Evolutionary conservation across 257 asterid genomes (phyloP).

Genomic region (Leonotis leonurus): DNA sequence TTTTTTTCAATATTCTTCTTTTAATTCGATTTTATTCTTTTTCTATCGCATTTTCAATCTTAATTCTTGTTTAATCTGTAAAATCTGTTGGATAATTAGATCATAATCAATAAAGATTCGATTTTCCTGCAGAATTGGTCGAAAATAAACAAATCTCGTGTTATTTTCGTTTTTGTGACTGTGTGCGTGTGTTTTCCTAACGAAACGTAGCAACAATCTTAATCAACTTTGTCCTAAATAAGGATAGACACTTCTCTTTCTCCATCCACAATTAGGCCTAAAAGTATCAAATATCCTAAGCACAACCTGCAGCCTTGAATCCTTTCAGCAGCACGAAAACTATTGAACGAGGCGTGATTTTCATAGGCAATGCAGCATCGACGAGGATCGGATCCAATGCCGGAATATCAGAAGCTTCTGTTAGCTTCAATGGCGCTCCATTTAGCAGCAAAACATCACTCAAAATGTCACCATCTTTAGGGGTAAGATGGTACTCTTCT

Average conservation of each 20-base stretch:
- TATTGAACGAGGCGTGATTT: slow-evolving; percentile 46
- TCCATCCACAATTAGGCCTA: too few species aligned
- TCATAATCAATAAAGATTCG: neutral
- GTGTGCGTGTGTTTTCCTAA: too few species aligned
- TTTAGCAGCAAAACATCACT: slow-evolving; percentile 61
- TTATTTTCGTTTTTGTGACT: too few species aligned
- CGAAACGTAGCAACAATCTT: too few species aligned
- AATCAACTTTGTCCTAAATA: too few species aligned
- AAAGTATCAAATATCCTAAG: too few species aligned
- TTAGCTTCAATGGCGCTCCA: slow-evolving; percentile 57
- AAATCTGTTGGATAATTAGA: neutral
- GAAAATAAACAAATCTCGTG: too few species aligned
- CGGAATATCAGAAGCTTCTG: slow-evolving; percentile 49
- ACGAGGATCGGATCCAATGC: slow-evolving; percentile 39
- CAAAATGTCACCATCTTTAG: slow-evolving; percentile 54
- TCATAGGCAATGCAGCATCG: slow-evolving; percentile 35
- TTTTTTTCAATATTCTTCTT: neutral
- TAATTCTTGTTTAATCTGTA: neutral
- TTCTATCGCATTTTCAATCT: neutral
- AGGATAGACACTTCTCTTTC: too few species aligned
- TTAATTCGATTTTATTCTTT: too few species aligned
- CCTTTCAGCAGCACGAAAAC: slow-evolving; percentile 53
- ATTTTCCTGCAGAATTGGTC: too few species aligned
- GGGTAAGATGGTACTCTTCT: slow-evolving; percentile 78
- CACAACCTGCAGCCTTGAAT: slow-evolving; percentile 67